Percentiles rank a stretch among this genome's conserved stretches.
Conservation (phyloP, 257 asterid species). For the Solanum verrucosum region DNA sequence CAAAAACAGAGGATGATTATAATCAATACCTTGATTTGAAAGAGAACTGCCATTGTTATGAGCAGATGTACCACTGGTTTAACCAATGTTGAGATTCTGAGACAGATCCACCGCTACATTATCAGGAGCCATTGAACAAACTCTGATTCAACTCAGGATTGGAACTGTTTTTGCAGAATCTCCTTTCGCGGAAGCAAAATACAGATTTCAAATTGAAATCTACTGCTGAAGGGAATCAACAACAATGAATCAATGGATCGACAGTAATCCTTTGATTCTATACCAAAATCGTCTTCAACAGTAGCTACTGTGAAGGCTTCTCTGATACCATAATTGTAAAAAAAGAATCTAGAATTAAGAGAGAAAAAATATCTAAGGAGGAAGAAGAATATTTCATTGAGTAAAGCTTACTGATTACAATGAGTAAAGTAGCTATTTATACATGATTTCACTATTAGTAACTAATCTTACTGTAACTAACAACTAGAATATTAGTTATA, state of each 20-base stretch:
- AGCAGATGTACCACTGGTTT: neutral
- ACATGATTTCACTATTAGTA: too few relatives aligned
- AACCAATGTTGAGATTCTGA: neutral
- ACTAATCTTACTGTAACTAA: too few relatives aligned
- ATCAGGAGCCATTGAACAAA: neutral
- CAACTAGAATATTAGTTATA: too few relatives aligned
- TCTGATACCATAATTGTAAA: neutral
- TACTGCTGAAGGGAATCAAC: neutral
- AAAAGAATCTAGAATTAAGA: neutral
- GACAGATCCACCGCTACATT: neutral
- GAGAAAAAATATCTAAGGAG: neutral
- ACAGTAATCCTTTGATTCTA: neutral
- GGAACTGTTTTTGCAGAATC: neutral
- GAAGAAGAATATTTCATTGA: neutral
- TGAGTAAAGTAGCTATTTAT: too few relatives aligned
- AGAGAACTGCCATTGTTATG: neutral
- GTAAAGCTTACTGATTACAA: too few relatives aligned
- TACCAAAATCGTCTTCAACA: neutral
- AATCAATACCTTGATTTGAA: neutral
- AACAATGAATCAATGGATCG: neutral
- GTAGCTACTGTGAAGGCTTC: neutral
- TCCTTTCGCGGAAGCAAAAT: neutral
- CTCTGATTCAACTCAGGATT: too few relatives aligned
- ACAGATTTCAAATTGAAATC: neutral
- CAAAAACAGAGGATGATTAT: neutral